These are phyloP conservation scores for Urtica urens DNA, from an alignment of 306 rosid species.

Conservation along the genomic window DNA sequence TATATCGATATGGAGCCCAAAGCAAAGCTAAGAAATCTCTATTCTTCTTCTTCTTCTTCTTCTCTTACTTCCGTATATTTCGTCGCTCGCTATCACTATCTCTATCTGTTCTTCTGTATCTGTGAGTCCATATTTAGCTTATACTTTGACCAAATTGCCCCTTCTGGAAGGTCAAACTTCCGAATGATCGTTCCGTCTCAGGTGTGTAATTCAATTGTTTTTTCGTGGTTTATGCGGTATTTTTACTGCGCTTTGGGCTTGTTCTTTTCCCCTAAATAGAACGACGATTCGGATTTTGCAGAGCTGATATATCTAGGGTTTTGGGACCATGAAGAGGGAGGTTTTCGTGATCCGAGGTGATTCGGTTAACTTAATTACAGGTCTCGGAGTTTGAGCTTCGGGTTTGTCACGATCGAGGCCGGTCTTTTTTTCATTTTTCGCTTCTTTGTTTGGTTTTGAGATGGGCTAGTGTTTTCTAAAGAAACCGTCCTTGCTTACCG, in stretches of 20 bases:
- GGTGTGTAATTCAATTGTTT: slow-evolving; percentile 11
- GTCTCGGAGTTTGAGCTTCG: slow-evolving; percentile 16
- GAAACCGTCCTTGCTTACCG: slow-evolving; percentile 9
- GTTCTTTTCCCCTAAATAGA: slow-evolving; percentile 9
- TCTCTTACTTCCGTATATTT: slow-evolving; percentile 1
- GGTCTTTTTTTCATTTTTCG: neutral
- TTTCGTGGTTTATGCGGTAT: neutral
- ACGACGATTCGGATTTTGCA: slow-evolving; percentile 25
- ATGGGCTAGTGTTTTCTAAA: slow-evolving; percentile 15
- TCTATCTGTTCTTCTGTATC: neutral
- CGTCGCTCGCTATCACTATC: slow-evolving; percentile 11
- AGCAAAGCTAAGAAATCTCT: neutral
- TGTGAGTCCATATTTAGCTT: slow-evolving; percentile 5
- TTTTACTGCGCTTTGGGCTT: neutral
- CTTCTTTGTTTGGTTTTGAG: slow-evolving; percentile 11
- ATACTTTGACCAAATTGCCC: slow-evolving; percentile 30
- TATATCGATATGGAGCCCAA: slow-evolving; percentile 5
- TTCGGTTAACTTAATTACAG: no score
- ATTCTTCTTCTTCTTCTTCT: neutral
- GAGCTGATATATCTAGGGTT: slow-evolving; percentile 28
- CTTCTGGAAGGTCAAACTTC: slow-evolving; percentile 1
- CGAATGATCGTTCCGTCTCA: slow-evolving; percentile 11
- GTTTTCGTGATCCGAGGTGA: slow-evolving; percentile 23
- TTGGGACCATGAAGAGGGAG: slow-evolving; percentile 10
- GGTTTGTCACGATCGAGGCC: slow-evolving; percentile 22